Conservation (phyloP, 768 basidiomycete species). For the Auricularia cornea region DNA sequence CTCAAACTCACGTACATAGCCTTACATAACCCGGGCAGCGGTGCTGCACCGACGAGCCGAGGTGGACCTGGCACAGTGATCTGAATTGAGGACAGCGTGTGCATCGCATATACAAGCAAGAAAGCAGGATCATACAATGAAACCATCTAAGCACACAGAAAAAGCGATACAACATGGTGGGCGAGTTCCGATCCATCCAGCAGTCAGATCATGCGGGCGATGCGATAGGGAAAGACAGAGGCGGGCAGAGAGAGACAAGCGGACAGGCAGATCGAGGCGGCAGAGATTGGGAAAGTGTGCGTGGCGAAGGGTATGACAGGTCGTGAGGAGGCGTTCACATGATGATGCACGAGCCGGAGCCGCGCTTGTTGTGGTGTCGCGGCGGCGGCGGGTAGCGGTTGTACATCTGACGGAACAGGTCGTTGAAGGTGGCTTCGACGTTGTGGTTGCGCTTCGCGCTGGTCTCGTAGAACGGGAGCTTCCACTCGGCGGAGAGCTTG, state of each 20-base stretch:
- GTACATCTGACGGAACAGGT: constrained; percentile 69
- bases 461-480: constrained; percentile 75
- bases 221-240: background rate
- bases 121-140: background rate
- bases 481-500: constrained; percentile 56
- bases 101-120: background rate
- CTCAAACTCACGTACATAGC: no score
- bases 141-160: background rate
- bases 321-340: constrained; percentile 21
- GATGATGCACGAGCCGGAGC: constrained; percentile 22
- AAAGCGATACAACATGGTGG: background rate
- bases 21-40: no score
- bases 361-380: constrained; percentile 18
- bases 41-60: background rate
- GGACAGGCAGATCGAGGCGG: background rate
- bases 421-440: constrained; percentile 68
- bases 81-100: background rate
- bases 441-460: constrained; percentile 85
- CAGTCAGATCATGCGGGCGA: background rate
- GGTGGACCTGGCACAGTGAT: background rate
- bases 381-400: constrained; percentile 42
- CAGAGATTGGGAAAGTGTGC: background rate
- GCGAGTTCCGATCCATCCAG: background rate
- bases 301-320: background rate
- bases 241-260: background rate